Percentiles rank a stretch among this genome's conserved stretches.
These are phyloP conservation scores for Scheffersomyces amazonensis DNA, from an alignment of 805 yeast genomes.

Conservation along the genomic window DNA sequence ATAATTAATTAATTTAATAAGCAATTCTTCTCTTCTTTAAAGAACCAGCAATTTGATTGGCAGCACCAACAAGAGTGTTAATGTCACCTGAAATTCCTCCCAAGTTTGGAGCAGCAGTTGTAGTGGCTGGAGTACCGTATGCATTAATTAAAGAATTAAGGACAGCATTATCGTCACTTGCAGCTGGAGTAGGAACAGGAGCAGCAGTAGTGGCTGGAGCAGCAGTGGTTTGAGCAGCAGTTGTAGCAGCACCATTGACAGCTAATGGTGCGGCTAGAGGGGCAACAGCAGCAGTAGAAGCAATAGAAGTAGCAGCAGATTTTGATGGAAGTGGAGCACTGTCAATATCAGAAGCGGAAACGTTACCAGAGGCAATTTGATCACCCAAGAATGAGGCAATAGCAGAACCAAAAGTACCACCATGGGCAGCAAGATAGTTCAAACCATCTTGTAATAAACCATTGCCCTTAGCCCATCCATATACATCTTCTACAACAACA, in stretches of 20 bases:
- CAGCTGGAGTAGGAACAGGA: constrained; percentile 9
- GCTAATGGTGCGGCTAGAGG: constrained; percentile 8
- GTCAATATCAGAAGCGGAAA: constrained; percentile 22
- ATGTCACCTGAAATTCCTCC: constrained; percentile 4
- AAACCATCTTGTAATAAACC: constrained; percentile 31
- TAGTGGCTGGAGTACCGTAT: constrained; percentile 7
- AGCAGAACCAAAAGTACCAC: constrained; percentile 17
- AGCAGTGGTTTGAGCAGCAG: constrained; percentile 11
- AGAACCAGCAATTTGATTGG: constrained; percentile 5
- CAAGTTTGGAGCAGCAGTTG: constrained; percentile 8
- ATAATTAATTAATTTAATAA: constrained; percentile 1
- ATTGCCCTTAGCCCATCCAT: constrained; percentile 33
- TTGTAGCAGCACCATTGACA: constrained; percentile 9
- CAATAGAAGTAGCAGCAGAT: constrained; percentile 17
- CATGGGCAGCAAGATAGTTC: constrained; percentile 21
- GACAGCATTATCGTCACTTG: constrained; percentile 5
- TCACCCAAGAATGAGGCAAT: constrained; percentile 26
- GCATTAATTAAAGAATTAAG: constrained; percentile 7
- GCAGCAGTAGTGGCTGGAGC: constrained; percentile 15
- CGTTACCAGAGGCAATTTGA: constrained; percentile 21
- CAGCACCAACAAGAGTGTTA: constrained; percentile 10
- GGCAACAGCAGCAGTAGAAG: constrained; percentile 13
- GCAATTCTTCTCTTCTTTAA: constrained; percentile 4
- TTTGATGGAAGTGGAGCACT: constrained; percentile 14
- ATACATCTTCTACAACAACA: constrained; percentile 31